Evolutionary conservation across 2,329 filamentous ascomycete genomes (phyloP).

Genomic region (Stagonosporopsis chrysanthemi): DNA sequence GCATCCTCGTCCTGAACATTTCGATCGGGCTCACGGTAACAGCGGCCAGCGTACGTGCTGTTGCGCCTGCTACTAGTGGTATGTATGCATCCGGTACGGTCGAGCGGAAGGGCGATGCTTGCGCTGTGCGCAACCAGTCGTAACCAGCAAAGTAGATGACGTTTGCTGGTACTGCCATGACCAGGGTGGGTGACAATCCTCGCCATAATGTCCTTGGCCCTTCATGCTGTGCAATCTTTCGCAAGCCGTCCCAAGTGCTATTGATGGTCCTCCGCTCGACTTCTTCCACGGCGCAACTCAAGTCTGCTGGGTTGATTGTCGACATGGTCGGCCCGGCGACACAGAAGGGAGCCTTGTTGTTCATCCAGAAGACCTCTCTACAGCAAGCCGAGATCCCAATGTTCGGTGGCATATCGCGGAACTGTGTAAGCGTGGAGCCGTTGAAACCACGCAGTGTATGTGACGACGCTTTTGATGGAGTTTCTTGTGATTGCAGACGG

Average conservation of each 20-base stretch:
- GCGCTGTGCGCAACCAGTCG: slow-evolving; percentile 85
- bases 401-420: slow-evolving; percentile 78
- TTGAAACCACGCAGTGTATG: slow-evolving; percentile 55
- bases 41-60: slow-evolving; percentile 81
- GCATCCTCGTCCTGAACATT: slow-evolving; percentile 90
- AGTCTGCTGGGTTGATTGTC: slow-evolving; percentile 53
- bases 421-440: slow-evolving; percentile 49
- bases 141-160: slow-evolving; percentile 99
- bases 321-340: slow-evolving; percentile 68
- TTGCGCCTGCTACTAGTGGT: slow-evolving; percentile 79
- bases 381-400: slow-evolving; percentile 95
- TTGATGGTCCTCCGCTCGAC: slow-evolving; percentile 83
- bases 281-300: slow-evolving; percentile 86
- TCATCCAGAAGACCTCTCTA: slow-evolving; percentile 95
- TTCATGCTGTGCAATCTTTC: slow-evolving; percentile 95
- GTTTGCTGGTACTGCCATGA: slow-evolving; percentile 94
- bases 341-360: slow-evolving; percentile 82
- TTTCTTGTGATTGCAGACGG: slow-evolving; percentile 84
- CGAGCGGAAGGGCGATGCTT: slow-evolving; percentile 73
- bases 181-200: slow-evolving; percentile 88
- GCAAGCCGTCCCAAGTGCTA: slow-evolving; percentile 88
- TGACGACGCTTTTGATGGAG: slow-evolving; percentile 58
- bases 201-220: slow-evolving; percentile 88
- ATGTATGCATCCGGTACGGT: slow-evolving; percentile 69
- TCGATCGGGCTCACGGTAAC: slow-evolving; percentile 88